phyloP scores from a whole-genome alignment of 202 grass and related monocot species.

The Schoenoplectus tabernaemontani region DNA sequence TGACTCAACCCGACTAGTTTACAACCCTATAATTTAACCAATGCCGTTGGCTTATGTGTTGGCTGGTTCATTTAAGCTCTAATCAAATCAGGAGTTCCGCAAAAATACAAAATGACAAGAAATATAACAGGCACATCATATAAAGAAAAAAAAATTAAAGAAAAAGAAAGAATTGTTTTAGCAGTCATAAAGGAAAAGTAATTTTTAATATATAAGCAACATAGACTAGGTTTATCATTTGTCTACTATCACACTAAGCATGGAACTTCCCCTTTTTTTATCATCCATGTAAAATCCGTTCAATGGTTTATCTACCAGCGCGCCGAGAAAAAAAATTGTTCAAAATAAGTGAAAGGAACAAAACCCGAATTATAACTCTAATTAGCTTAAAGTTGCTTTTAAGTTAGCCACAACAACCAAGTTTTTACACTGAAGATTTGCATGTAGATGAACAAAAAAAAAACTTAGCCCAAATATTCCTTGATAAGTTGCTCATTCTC shows the following conservation, averaged over 20 bases:
- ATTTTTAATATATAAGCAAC: background rate
- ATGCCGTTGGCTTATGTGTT: constrained; percentile 13
- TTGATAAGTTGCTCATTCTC: background rate
- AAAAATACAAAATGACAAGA: background rate
- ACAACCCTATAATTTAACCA: too few species aligned
- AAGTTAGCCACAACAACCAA: constrained; percentile 22
- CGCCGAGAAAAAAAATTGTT: background rate
- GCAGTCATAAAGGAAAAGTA: background rate
- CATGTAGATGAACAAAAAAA: constrained; percentile 1
- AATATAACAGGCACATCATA: background rate
- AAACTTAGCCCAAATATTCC: background rate
- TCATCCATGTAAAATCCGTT: background rate
- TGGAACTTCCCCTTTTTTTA: background rate
- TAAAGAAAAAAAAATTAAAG: background rate
- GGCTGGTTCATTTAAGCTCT: background rate
- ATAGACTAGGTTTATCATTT: background rate
- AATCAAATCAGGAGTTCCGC: background rate
- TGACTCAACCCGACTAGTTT: too few species aligned
- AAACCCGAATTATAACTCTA: constrained; percentile 21
- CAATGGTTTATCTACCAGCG: background rate
- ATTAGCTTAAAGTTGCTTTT: constrained; percentile 38
- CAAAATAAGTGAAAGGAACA: background rate
- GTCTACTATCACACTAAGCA: background rate
- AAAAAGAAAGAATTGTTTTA: background rate
- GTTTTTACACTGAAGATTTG: background rate